Evolutionary conservation across 495 filamentous ascomycete species (phyloP), one percentile per base, ranked within the genome.

Genomic region (Talaromyces liani): DNA sequence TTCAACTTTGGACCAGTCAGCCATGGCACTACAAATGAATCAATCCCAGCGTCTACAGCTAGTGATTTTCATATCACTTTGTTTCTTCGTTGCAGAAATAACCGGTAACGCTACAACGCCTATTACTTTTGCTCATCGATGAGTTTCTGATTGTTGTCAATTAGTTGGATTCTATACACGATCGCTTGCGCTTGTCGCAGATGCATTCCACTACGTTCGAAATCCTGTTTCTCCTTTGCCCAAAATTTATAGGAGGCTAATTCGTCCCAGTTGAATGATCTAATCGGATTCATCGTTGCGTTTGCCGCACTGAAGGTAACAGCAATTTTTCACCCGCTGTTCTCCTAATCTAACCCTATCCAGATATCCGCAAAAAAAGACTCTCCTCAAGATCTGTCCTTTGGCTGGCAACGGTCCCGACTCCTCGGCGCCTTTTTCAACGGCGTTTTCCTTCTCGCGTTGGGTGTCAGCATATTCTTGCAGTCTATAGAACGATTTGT

Each of bases 401-500:
- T 81, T 66, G 80, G 81, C 16, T 97, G 90, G 90, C 85, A 95
- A 71, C 87, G 92, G 51, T 88, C 91, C 14, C 91, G 93, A 77
- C 89, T 94, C 7, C 81, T 97, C 3, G 92, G 92, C 62, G 92
- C 92, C 16, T 87, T 95, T 65, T 88, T 96, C 77, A 97, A 96
- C 68, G 92, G 93, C 62, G 91, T 95, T 10, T 92, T 97, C 70
- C 78, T 97, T 33, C 86, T 96, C 61, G 91, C 88, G 0, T 82
- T 97, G n/a, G 95, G 92, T 70, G 79, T 96, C n/a, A 91, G 91
- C 22, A 92, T 97, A 67, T 90, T 96, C 66, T 82, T 97, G 56
- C 93, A 97, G 73, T 91, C 93, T 8, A 79, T 96, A 33, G 88
- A 91, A 62, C 86, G 93, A 25, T 89, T 96, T 68, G 77, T 96